Evolutionary conservation across 805 yeast genomes (phyloP), one percentile per base, ranked within the genome.

Genomic region (Pichia californica): DNA sequence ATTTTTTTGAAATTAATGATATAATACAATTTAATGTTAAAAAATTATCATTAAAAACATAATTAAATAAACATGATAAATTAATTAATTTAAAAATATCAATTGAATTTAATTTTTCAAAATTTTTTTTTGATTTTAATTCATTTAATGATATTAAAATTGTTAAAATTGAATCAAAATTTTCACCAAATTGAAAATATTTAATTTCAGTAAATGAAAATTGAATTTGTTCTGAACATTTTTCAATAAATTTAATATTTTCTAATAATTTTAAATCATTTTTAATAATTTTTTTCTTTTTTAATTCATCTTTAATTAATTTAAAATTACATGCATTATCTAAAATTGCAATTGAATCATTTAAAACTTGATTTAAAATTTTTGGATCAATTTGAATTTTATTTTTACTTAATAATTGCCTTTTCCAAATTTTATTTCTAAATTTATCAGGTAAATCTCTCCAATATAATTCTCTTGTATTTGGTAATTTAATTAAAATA

Each of bases 401-500:
- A 47, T 62, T 63, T 15, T 69, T 51, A 44, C 64, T 65, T 2
- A 71, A 73, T 28, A 73, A 58, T 46, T 68, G 73, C 36, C 57
- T 58, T 46, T 59, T 55, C 88, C 88, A 83, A 2, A 81, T 64
- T 10, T 58, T 56, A 5, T 64, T 57, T 35, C 88, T 63, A 6
- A 68, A 52, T 14, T 40, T 38, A 18, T 54, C 54, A 1, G 83
- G 79, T 3, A 79, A 54, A 5, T 81, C 81, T 29, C 80, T 61
- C 83, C 83, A 78, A 76, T 80, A 76, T 27, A 77, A 57, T 47
- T 77, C 81, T 36, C 81, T 63, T 6, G 71, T 68, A 18, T 62
- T 52, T 1, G 73, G 63, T 13, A 60, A 53, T 41, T 62, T 58
- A 18, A 73, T 55, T 34, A 62, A 61, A 6, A 48, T 45, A 20